phyloP scores from a whole-genome alignment of 2,329 filamentous ascomycete species.

The Hortaea werneckii region DNA sequence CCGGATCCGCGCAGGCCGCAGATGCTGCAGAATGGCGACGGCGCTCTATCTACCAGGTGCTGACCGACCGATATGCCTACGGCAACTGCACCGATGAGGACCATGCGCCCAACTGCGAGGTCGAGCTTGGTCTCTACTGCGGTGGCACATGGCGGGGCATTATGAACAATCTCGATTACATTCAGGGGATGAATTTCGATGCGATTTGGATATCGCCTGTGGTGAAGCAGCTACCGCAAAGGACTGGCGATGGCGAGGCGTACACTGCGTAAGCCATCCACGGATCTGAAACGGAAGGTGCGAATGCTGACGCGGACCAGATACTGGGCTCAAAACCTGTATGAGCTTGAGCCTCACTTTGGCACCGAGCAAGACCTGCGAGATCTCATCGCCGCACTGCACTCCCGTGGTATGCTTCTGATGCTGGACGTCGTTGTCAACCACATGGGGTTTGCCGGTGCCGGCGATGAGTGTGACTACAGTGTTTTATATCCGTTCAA shows the following conservation, averaged over 20 bases:
- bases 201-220: conserved; percentile 42
- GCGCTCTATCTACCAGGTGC: conserved; percentile 30
- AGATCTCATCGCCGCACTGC: conserved; percentile 45
- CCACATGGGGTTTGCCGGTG: conserved; percentile 41
- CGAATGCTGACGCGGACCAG: not conserved
- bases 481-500: conserved; percentile 45
- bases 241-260: conserved; percentile 33
- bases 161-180: conserved; percentile 33
- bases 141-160: conserved; percentile 35
- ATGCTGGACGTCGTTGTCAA: conserved; percentile 54
- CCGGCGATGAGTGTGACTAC: conserved; percentile 41
- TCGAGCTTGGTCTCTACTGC: conserved; percentile 22
- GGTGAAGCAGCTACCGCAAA: conserved; percentile 31
- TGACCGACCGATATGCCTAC: conserved; percentile 30
- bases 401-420: conserved; percentile 46
- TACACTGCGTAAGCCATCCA: conserved; percentile 35
- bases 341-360: conserved; percentile 47
- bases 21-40: conserved; percentile 28
- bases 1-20: conserved; percentile 14
- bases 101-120: conserved; percentile 12
- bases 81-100: conserved; percentile 14
- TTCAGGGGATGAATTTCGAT: conserved; percentile 33
- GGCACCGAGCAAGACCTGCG: conserved; percentile 51
- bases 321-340: conserved; percentile 36
- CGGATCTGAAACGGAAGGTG: not conserved